Conservation (phyloP, 1,284 basidiomycete species). For the Boletus mariae region DNA sequence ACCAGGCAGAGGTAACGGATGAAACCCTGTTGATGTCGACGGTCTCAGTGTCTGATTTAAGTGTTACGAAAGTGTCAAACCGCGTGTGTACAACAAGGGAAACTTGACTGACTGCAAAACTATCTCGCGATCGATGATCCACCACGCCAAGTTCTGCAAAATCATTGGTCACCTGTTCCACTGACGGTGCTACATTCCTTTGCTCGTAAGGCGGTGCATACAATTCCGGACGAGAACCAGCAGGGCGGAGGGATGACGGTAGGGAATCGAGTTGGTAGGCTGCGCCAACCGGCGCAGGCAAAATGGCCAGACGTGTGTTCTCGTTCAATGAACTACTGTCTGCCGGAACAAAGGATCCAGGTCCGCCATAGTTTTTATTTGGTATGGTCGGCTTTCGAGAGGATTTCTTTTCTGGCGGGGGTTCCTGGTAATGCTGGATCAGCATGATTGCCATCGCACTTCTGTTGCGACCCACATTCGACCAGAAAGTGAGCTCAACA, state of each 20-base stretch:
- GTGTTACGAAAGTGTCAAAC: conserved; percentile 28
- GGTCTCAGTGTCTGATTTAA: conserved; percentile 38
- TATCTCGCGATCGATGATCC: conserved; percentile 52
- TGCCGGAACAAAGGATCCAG: conserved; percentile 67
- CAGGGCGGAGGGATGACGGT: conserved; percentile 55
- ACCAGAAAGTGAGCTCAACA: conserved; percentile 93
- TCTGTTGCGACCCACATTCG: conserved; percentile 67
- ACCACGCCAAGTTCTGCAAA: conserved; percentile 65
- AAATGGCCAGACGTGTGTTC: conserved; percentile 24
- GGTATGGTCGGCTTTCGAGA: conserved; percentile 47
- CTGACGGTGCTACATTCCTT: conserved; percentile 33
- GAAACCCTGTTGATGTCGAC: conserved; percentile 39
- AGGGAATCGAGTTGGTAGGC: conserved; percentile 49
- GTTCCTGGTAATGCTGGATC: conserved; percentile 47
- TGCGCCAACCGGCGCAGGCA: conserved; percentile 38
- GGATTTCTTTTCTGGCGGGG: conserved; percentile 65
- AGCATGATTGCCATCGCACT: neutral
- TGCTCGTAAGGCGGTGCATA: conserved; percentile 71
- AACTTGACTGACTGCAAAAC: conserved; percentile 53
- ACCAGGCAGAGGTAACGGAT: conserved; percentile 29
- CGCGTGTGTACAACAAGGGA: neutral
- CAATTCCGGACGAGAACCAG: conserved; percentile 62
- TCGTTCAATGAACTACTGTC: conserved; percentile 36
- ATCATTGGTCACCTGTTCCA: conserved; percentile 56
- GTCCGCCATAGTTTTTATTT: conserved; percentile 68